Evolutionary conservation across 202 grass and related monocot species (phyloP).

Genomic region (Setaria italica): DNA sequence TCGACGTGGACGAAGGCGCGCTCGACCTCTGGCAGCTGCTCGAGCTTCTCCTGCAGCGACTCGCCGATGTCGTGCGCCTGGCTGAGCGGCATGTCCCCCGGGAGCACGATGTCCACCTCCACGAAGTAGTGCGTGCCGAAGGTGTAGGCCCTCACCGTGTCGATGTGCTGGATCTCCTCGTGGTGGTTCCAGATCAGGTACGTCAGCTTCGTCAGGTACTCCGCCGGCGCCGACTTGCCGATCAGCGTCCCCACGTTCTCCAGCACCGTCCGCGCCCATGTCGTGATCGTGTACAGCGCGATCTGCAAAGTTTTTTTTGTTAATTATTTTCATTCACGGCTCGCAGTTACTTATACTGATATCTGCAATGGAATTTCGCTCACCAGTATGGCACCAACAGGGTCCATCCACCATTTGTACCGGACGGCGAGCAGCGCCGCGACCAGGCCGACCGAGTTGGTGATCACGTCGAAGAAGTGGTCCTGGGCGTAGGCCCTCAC

Average conservation of each 20-base stretch:
- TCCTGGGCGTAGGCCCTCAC: slow-evolving; percentile 86
- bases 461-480: slow-evolving; percentile 97
- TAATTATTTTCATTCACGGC: not conserved
- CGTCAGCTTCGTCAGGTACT: slow-evolving; percentile 90
- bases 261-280: slow-evolving; percentile 84
- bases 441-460: slow-evolving; percentile 84
- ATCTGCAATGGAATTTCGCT: not conserved
- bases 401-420: slow-evolving; percentile 94
- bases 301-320: slow-evolving; percentile 48
- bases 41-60: slow-evolving; percentile 90
- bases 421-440: slow-evolving; percentile 63
- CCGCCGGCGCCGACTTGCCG: slow-evolving; percentile 75
- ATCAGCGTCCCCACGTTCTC: slow-evolving; percentile 83
- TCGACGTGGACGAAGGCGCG: slow-evolving; percentile 91
- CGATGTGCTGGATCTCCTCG: slow-evolving; percentile 78
- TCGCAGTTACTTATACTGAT: not conserved
- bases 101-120: slow-evolving; percentile 89
- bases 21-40: slow-evolving; percentile 83
- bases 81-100: slow-evolving; percentile 72
- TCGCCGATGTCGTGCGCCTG: slow-evolving; percentile 92
- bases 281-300: slow-evolving; percentile 78
- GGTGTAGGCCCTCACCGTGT: slow-evolving; percentile 87
- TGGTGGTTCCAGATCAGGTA: slow-evolving; percentile 96
- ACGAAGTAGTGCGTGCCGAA: slow-evolving; percentile 91
- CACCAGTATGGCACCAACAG: slow-evolving; percentile 82